Percentiles rank a stretch among this genome's conserved stretches.
These are phyloP conservation scores for Penicillium sp. DNA, from an alignment of 2,329 filamentous ascomycete genomes.

Conservation along the genomic window DNA sequence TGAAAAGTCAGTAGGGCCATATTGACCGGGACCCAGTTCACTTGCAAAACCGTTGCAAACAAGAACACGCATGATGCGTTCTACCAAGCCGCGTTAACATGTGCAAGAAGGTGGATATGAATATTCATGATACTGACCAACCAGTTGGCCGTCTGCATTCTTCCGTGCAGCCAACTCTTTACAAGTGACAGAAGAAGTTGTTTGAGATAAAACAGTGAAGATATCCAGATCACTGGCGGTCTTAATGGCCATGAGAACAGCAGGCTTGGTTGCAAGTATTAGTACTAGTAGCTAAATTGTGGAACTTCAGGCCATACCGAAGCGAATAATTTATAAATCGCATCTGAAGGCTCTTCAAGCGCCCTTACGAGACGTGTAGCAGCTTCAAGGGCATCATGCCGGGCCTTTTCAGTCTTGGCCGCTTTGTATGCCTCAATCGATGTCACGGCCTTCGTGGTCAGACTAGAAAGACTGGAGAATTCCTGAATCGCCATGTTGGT, in stretches of 20 bases:
- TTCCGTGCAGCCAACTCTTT: background rate
- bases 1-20: constrained; percentile 15
- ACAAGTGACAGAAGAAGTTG: background rate
- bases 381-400: too few species aligned
- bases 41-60: constrained; percentile 15
- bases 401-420: too few species aligned
- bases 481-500: too few species aligned
- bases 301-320: too few species aligned
- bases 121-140: background rate
- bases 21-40: constrained; percentile 13
- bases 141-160: background rate
- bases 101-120: background rate
- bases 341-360: too few species aligned
- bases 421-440: too few species aligned
- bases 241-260: background rate
- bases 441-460: too few species aligned
- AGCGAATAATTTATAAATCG: too few species aligned
- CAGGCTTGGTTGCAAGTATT: background rate
- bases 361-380: too few species aligned
- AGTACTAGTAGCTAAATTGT: too few species aligned
- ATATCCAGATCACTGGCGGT: background rate
- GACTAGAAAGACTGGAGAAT: too few species aligned
- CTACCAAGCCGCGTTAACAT: background rate
- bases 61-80: constrained; percentile 24
- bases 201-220: background rate